Evolutionary conservation across 768 basidiomycete species (phyloP).

Genomic region (Chalciporus pseudorubinellus): DNA sequence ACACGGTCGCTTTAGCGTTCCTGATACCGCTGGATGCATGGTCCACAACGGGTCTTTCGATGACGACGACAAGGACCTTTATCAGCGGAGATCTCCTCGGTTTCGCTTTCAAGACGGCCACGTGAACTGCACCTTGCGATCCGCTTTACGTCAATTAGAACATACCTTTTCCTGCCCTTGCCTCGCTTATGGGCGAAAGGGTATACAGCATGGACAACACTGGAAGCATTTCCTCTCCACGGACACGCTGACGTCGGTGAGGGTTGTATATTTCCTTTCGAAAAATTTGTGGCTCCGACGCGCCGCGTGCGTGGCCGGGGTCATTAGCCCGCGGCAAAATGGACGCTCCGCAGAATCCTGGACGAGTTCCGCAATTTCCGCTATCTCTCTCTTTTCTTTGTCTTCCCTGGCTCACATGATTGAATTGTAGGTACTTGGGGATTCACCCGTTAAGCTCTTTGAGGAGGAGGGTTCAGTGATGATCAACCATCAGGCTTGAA

Average conservation of each 20-base stretch:
- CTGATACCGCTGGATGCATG: neutral
- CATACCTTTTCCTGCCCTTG: constrained; percentile 31
- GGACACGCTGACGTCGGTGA: constrained; percentile 25
- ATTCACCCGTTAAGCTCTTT: constrained; percentile 30
- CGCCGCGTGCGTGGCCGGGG: constrained; percentile 8
- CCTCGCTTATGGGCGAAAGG: constrained; percentile 32
- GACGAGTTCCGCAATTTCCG: constrained; percentile 30
- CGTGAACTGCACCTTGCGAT: constrained; percentile 20
- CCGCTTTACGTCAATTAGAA: constrained; percentile 28
- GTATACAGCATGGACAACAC: constrained; percentile 9
- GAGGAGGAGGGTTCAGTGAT: constrained; percentile 29
- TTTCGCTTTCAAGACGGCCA: constrained; percentile 15
- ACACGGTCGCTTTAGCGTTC: neutral
- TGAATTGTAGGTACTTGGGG: constrained; percentile 13
- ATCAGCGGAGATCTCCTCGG: constrained; percentile 29
- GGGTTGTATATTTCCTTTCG: constrained; percentile 12
- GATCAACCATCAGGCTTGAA: constrained; percentile 23
- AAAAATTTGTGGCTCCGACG: constrained; percentile 11
- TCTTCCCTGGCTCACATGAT: constrained; percentile 12
- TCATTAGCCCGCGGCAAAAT: constrained; percentile 12
- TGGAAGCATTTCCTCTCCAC: constrained; percentile 25
- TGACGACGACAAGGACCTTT: constrained; percentile 24
- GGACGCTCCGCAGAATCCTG: constrained; percentile 15
- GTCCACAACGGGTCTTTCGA: neutral
- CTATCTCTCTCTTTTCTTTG: constrained; percentile 1